Percentiles rank a stretch among this genome's conserved stretches.
Evolutionary conservation across 2,329 filamentous ascomycete species (phyloP).

Genomic region (Torrubiella hemipterigena): DNA sequence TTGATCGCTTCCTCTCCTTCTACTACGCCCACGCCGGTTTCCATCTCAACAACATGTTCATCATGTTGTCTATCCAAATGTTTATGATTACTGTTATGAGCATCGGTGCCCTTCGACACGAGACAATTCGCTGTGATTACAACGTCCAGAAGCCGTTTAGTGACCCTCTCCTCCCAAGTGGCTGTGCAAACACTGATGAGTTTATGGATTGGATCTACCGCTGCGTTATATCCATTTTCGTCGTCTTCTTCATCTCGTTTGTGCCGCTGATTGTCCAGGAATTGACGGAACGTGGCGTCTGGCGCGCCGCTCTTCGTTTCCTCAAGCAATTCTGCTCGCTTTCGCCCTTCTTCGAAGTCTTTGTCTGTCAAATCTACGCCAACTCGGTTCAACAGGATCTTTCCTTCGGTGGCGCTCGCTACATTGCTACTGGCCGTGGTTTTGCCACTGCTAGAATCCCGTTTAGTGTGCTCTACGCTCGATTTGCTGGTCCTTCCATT

Average conservation of each 20-base stretch:
- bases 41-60: conserved; percentile 99
- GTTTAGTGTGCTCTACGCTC: conserved; percentile 91
- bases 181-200: conserved; percentile 80
- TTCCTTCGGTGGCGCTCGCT: conserved; percentile 90
- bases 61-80: conserved; percentile 95
- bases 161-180: conserved; percentile 75
- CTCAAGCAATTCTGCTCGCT: conserved; percentile 90
- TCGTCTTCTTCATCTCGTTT: conserved; percentile 97
- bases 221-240: conserved; percentile 92
- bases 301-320: conserved; percentile 85
- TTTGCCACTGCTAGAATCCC: conserved; percentile 97
- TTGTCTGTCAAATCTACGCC: conserved; percentile 97
- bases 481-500: conserved; percentile 92
- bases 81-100: conserved; percentile 95
- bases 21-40: conserved; percentile 99
- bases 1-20: conserved; percentile 97
- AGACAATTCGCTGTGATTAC: conserved; percentile 80
- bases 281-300: conserved; percentile 84
- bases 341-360: conserved; percentile 95
- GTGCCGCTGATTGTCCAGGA: conserved; percentile 89
- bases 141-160: conserved; percentile 79
- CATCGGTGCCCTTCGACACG: conserved; percentile 73
- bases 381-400: conserved; percentile 91
- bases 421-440: conserved; percentile 98
- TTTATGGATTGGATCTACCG: conserved; percentile 88